Evolutionary conservation across 192 early-diverging fungal species (phyloP).

Genomic region (Phycomyces nitens): DNA sequence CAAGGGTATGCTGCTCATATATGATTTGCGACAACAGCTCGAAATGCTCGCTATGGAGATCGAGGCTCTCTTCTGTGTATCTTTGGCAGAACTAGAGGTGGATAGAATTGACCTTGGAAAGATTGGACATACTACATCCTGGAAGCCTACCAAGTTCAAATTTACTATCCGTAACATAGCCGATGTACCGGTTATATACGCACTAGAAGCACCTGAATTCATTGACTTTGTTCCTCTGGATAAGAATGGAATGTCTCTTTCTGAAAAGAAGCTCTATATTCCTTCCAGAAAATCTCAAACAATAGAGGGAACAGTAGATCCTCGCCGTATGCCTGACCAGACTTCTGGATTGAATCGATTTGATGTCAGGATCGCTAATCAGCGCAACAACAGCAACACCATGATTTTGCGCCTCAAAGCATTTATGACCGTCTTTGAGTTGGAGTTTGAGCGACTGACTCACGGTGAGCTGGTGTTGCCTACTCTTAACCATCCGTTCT

Average conservation of each 20-base stretch:
- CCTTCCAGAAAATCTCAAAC: conserved; percentile 42
- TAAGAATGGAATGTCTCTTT: conserved; percentile 15
- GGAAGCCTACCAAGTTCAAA: conserved; percentile 55
- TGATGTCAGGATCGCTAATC: conserved; percentile 57
- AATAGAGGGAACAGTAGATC: conserved; percentile 64
- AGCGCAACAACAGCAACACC: conserved; percentile 60
- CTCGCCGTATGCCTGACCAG: conserved; percentile 49
- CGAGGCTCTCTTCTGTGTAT: conserved; percentile 55
- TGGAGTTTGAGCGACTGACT: conserved; percentile 68
- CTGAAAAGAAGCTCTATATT: conserved; percentile 16
- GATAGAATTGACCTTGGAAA: conserved; percentile 67
- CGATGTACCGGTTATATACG: conserved; percentile 60
- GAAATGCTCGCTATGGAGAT: conserved; percentile 63
- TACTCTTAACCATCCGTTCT: conserved; percentile 63
- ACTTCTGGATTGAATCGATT: conserved; percentile 47
- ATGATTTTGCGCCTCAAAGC: conserved; percentile 50
- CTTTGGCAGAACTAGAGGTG: conserved; percentile 50
- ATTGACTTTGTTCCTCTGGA: conserved; percentile 29
- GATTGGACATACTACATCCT: conserved; percentile 72
- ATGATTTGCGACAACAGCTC: conserved; percentile 47
- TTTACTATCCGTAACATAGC: conserved; percentile 65
- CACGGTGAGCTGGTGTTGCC: conserved; percentile 71
- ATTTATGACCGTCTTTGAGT: conserved; percentile 65
- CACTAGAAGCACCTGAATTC: conserved; percentile 42
- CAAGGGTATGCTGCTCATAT: conserved; percentile 57